A percentile compares a stretch with the other conserved stretches of the same genome.
Conservation (phyloP, 176 grass and related monocot species). For the Ensete ventricosum region DNA sequence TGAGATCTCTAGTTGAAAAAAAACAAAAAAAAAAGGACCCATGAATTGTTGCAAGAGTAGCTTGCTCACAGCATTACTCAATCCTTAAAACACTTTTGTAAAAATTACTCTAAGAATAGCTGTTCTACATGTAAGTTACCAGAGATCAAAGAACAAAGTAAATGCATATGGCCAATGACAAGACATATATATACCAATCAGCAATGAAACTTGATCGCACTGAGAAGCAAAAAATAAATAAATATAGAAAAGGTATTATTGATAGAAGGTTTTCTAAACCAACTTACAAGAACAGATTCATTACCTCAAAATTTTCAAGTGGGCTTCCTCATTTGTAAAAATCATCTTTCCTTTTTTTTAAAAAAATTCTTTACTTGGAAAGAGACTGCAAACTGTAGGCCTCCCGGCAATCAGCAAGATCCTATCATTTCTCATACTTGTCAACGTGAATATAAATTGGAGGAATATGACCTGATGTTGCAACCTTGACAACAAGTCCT, state of each 20-base stretch:
- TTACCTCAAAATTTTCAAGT: slow-evolving; percentile 80
- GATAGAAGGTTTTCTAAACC: background rate
- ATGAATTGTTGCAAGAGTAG: no score
- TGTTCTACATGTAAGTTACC: no score
- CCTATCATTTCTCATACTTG: slow-evolving; percentile 57
- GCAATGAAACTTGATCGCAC: background rate
- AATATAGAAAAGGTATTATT: background rate
- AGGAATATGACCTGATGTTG: slow-evolving; percentile 51
- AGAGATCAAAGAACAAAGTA: no score
- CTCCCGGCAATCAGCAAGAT: slow-evolving; percentile 69
- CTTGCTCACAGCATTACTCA: no score
- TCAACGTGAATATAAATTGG: slow-evolving; percentile 50
- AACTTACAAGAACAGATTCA: background rate
- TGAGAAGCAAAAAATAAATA: background rate
- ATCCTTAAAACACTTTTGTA: no score
- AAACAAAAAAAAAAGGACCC: no score
- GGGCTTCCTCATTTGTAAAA: slow-evolving; percentile 57
- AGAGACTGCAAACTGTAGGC: slow-evolving; percentile 42
- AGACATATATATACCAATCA: background rate
- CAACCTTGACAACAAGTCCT: slow-evolving; percentile 57
- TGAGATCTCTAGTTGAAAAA: no score
- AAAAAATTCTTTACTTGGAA: slow-evolving; percentile 38
- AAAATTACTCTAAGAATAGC: no score
- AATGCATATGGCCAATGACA: no score
- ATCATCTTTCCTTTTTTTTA: slow-evolving; percentile 42